Evolutionary conservation across 2,329 filamentous ascomycete genomes (phyloP).

Genomic region (Beauveria caledonica): DNA sequence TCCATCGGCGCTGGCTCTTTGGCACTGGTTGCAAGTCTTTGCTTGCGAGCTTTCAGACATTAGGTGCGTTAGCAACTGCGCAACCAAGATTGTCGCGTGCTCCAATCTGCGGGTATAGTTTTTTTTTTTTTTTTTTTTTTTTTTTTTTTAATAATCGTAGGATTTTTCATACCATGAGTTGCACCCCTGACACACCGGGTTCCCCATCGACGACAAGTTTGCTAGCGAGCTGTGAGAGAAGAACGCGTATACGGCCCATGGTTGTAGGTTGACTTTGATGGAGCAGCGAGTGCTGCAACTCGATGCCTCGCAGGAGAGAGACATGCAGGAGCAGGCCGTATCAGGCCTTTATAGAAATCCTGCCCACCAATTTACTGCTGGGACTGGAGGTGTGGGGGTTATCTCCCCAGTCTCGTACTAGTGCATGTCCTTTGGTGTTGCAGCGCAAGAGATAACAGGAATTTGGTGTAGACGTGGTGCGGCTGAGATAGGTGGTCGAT

Average conservation of each 20-base stretch:
- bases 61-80: background rate
- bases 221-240: constrained; percentile 3
- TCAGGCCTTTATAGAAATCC: background rate
- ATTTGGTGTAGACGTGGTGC: background rate
- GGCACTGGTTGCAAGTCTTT: constrained; percentile 77
- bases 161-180: constrained; percentile 6
- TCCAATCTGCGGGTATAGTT: background rate
- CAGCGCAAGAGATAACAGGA: background rate
- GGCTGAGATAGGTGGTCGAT: background rate
- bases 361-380: background rate
- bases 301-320: too few species aligned
- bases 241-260: background rate
- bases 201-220: constrained; percentile 4
- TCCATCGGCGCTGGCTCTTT: constrained; percentile 72
- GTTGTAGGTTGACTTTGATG: background rate
- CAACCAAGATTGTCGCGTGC: background rate
- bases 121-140: background rate
- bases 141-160: background rate
- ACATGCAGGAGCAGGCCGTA: background rate
- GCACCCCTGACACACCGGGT: constrained; percentile 3
- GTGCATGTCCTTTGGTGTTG: too few species aligned
- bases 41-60: constrained; percentile 56
- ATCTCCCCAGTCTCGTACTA: constrained; percentile 4
- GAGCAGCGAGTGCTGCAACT: background rate
- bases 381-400: background rate